Evolutionary conservation across 768 basidiomycete genomes (phyloP).

Genomic region (Polyporus arcularius): DNA sequence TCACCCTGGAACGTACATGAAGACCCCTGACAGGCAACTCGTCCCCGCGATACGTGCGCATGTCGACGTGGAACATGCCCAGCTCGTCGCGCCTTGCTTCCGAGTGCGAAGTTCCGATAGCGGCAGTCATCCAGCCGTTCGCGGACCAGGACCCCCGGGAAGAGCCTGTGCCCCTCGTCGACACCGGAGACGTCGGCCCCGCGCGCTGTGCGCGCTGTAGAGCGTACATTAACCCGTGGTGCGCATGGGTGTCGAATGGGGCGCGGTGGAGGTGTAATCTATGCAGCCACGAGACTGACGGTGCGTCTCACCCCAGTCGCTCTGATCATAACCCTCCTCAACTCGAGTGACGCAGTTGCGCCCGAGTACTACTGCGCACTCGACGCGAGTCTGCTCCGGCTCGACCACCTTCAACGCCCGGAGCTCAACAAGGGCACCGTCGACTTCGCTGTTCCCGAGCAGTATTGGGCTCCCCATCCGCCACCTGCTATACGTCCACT

Average conservation of each 20-base stretch:
- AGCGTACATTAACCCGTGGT: constrained; percentile 95
- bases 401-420: constrained; percentile 80
- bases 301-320: constrained; percentile 44
- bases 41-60: constrained; percentile 85
- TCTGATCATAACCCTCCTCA: constrained; percentile 8
- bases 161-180: constrained; percentile 77
- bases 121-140: constrained; percentile 87
- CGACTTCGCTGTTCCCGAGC: constrained; percentile 73
- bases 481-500: constrained; percentile 52
- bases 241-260: constrained; percentile 80
- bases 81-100: constrained; percentile 73
- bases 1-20: neutral
- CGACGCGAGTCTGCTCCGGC: constrained; percentile 71
- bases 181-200: constrained; percentile 72
- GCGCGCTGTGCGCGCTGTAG: constrained; percentile 83
- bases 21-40: constrained; percentile 66
- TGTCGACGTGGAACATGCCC: constrained; percentile 90
- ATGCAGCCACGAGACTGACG: constrained; percentile 81
- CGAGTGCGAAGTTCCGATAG: constrained; percentile 68
- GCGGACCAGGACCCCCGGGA: constrained; percentile 77
- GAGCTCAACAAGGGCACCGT: constrained; percentile 91
- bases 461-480: constrained; percentile 54
- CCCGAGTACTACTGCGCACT: constrained; percentile 84
- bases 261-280: constrained; percentile 91
- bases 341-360: constrained; percentile 51